phyloP scores from a whole-genome alignment of 768 basidiomycete species.

The Infundibulicybe gibba region DNA sequence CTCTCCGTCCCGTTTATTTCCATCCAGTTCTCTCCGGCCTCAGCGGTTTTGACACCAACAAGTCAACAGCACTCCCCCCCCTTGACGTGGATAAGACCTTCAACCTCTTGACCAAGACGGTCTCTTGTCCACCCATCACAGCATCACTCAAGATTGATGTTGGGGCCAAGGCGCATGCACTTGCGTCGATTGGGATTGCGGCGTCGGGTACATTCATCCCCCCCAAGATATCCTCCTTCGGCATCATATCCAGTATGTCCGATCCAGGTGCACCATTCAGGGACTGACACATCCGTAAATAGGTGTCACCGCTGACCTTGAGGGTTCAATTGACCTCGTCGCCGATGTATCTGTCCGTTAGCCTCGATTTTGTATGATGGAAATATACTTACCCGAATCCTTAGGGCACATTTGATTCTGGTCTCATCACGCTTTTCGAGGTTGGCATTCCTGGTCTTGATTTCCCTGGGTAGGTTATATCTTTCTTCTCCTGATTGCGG shows the following conservation, averaged over 20 bases:
- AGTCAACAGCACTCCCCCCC: constrained; percentile 22
- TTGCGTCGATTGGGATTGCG: constrained; percentile 21
- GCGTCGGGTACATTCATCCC: constrained; percentile 18
- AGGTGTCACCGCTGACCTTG: too few relatives aligned
- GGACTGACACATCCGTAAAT: constrained; percentile 18
- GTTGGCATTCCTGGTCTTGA: constrained; percentile 44
- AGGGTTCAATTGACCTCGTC: too few relatives aligned
- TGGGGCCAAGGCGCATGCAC: constrained; percentile 19
- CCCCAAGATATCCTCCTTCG: constrained; percentile 25
- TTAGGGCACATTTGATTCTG: too few relatives aligned
- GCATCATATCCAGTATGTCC: constrained; percentile 26
- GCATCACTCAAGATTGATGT: constrained; percentile 13
- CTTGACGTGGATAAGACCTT: constrained; percentile 26
- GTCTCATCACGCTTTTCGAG: constrained; percentile 34
- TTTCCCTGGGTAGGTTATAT: constrained; percentile 46
- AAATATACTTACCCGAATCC: too few relatives aligned
- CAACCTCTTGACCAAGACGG: constrained; percentile 20
- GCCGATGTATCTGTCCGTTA: too few relatives aligned
- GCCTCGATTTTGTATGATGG: too few relatives aligned
- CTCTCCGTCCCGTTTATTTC: background rate
- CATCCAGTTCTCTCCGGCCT: constrained; percentile 16
- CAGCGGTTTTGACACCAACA: constrained; percentile 26
- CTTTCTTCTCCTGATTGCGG: too few relatives aligned
- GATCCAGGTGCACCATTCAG: background rate
- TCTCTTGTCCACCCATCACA: constrained; percentile 17